Evolutionary conservation across 768 basidiomycete species (phyloP).

Genomic region (Cyclocybe cylindracea): DNA sequence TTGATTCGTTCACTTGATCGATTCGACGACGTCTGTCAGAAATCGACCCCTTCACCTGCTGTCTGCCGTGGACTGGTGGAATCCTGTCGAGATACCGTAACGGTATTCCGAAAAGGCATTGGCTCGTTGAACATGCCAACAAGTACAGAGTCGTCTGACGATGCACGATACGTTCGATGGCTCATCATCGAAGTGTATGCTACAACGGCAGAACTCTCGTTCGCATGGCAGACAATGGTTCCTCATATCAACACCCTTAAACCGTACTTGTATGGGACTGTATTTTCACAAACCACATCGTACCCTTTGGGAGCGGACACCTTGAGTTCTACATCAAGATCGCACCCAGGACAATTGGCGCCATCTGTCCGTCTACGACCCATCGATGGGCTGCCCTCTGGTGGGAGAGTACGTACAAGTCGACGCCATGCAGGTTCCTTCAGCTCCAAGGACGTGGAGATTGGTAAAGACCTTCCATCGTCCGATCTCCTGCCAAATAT

Average conservation of each 20-base stretch:
- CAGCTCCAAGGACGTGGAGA: slow-evolving; percentile 88
- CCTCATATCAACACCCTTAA: slow-evolving; percentile 72
- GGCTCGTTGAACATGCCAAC: slow-evolving; percentile 81
- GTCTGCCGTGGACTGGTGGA: slow-evolving; percentile 81
- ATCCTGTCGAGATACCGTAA: slow-evolving; percentile 81
- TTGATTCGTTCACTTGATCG: slow-evolving; percentile 88
- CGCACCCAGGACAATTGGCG: slow-evolving; percentile 10
- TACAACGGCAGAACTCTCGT: slow-evolving; percentile 83
- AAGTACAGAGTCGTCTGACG: slow-evolving; percentile 71
- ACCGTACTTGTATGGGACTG: slow-evolving; percentile 51
- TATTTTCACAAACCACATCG: slow-evolving; percentile 19
- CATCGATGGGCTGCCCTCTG: slow-evolving; percentile 20
- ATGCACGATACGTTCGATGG: slow-evolving; percentile 86
- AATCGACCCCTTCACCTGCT: slow-evolving; percentile 63
- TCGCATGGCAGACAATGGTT: slow-evolving; percentile 79
- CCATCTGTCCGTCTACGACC: slow-evolving; percentile 31
- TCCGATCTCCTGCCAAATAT: slow-evolving; percentile 46
- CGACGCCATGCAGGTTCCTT: slow-evolving; percentile 94
- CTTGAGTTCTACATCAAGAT: not conserved
- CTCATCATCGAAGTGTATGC: slow-evolving; percentile 88
- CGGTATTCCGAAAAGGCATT: slow-evolving; percentile 86
- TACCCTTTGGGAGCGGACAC: slow-evolving; percentile 6
- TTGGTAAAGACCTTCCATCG: slow-evolving; percentile 79
- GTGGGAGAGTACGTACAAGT: slow-evolving; percentile 50
- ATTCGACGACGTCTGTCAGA: slow-evolving; percentile 82